These are phyloP conservation scores for Phyllosticta citribraziliensis DNA, from an alignment of 2,329 filamentous ascomycete genomes.

Conservation along the genomic window DNA sequence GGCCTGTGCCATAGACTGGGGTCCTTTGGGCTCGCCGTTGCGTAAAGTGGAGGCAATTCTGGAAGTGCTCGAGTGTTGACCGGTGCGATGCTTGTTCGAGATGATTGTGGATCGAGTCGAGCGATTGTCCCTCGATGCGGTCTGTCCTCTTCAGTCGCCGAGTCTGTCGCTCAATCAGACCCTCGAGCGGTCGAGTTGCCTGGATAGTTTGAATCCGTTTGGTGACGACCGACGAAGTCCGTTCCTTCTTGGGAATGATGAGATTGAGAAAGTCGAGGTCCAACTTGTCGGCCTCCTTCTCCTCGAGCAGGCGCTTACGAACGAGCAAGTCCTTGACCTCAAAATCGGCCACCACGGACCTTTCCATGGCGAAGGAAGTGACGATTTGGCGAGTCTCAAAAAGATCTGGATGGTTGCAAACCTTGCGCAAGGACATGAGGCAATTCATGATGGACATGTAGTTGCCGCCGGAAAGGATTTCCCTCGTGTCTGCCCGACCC, in stretches of 20 bases:
- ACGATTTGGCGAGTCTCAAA: slow-evolving; percentile 95
- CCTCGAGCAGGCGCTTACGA: slow-evolving; percentile 53
- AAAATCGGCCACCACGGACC: slow-evolving; percentile 65
- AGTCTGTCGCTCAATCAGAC: slow-evolving; percentile 63
- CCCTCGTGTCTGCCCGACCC: slow-evolving; percentile 77
- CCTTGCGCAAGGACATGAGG: slow-evolving; percentile 92
- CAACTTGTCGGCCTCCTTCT: slow-evolving; percentile 53
- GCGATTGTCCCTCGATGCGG: slow-evolving; percentile 54
- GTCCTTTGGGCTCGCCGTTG: slow-evolving; percentile 68
- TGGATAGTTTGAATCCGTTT: slow-evolving; percentile 38
- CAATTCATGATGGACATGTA: slow-evolving; percentile 98
- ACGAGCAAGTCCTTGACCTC: slow-evolving; percentile 63
- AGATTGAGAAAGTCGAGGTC: slow-evolving; percentile 72
- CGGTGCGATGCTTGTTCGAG: slow-evolving; percentile 51
- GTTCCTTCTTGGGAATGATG: slow-evolving; percentile 60
- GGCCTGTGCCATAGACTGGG: slow-evolving; percentile 69
- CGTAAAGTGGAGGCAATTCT: slow-evolving; percentile 72
- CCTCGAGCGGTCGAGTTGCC: slow-evolving; percentile 58
- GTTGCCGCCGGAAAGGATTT: slow-evolving; percentile 83
- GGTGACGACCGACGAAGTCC: slow-evolving; percentile 43
- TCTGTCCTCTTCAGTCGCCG: slow-evolving; percentile 42
- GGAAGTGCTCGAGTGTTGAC: slow-evolving; percentile 54
- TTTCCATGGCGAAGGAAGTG: slow-evolving; percentile 88
- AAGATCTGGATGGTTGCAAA: slow-evolving; percentile 95
- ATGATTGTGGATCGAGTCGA: slow-evolving; percentile 60